Evolutionary conservation across 148 eudicot genomes (phyloP).

Genomic region (Amaranthus palmeri): DNA sequence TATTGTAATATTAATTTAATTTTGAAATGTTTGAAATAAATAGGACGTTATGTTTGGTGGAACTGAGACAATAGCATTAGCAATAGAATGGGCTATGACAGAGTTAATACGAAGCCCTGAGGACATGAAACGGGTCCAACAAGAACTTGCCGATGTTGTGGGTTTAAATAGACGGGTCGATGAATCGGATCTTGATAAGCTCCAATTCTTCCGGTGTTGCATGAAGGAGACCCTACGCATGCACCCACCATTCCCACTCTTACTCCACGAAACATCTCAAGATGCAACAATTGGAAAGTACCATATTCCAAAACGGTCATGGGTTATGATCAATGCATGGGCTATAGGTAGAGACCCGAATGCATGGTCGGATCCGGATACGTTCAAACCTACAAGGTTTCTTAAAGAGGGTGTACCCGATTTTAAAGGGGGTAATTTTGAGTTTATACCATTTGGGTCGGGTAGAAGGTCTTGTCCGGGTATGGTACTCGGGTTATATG

Average conservation of each 20-base stretch:
- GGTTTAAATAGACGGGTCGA: conserved; percentile 43
- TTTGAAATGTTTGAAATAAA: too few relatives aligned
- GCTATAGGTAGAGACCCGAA: conserved; percentile 47
- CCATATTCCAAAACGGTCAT: conserved; percentile 35
- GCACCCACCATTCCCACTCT: conserved; percentile 60
- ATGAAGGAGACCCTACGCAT: conserved; percentile 55
- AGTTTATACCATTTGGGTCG: conserved; percentile 66
- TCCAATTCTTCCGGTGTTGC: conserved; percentile 37
- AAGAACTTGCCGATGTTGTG: conserved; percentile 42
- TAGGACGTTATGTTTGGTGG: conserved; percentile 82
- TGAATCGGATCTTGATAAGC: conserved; percentile 53
- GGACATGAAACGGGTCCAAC: conserved; percentile 49
- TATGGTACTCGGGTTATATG: conserved; percentile 59
- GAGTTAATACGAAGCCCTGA: conserved; percentile 54
- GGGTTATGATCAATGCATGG: conserved; percentile 48
- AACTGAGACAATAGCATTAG: conserved; percentile 69
- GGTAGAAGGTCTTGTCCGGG: conserved; percentile 71
- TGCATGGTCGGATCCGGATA: conserved; percentile 41
- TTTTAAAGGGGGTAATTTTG: conserved; percentile 53
- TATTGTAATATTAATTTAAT: too few relatives aligned
- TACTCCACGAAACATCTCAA: conserved; percentile 51
- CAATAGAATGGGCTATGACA: conserved; percentile 66
- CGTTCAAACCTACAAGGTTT: conserved; percentile 42
- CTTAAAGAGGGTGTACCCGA: conserved; percentile 39
- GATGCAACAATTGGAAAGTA: conserved; percentile 38